Conservation (phyloP, 2,329 filamentous ascomycete genomes). For the Alternaria triticimaculans region DNA sequence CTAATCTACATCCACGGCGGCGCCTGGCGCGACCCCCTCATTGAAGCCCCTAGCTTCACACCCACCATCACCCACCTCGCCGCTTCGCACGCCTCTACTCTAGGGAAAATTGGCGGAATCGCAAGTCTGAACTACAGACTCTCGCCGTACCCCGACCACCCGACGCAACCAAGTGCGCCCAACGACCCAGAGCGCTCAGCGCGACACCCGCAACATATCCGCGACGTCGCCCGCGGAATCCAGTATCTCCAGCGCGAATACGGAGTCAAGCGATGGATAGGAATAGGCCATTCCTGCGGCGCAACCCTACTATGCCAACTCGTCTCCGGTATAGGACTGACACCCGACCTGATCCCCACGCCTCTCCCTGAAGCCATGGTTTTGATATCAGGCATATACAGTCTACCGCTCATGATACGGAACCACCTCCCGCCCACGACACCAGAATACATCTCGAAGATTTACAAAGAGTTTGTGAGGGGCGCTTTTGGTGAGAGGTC, state of each 20-base stretch:
- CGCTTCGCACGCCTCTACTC: constrained; percentile 8
- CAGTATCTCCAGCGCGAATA: constrained; percentile 58
- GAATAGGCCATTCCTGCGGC: constrained; percentile 69
- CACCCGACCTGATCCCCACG: neutral
- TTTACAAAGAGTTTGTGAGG: constrained; percentile 65
- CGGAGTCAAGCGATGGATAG: constrained; percentile 58
- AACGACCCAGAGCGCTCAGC: constrained; percentile 57
- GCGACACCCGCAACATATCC: constrained; percentile 66
- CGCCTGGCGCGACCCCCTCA: constrained; percentile 58
- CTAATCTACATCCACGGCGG: constrained; percentile 58
- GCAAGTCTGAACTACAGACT: constrained; percentile 71
- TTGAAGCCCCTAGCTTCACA: constrained; percentile 43
- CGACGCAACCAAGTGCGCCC: constrained; percentile 55
- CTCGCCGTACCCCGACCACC: constrained; percentile 57
- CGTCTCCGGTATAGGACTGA: constrained; percentile 23
- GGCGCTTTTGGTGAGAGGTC: constrained; percentile 65
- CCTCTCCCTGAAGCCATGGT: constrained; percentile 56
- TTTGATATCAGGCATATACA: constrained; percentile 71
- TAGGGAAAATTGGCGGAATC: constrained; percentile 61
- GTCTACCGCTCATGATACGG: constrained; percentile 61
- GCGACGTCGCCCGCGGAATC: constrained; percentile 63
- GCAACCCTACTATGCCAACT: constrained; percentile 69
- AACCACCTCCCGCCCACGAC: constrained; percentile 49
- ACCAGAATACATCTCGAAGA: constrained; percentile 44
- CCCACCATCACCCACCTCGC: constrained; percentile 49